Percentiles rank a stretch among this genome's conserved stretches.
Conservation (phyloP, 2,329 filamentous ascomycete species). For the Stagonosporopsis tanaceti region DNA sequence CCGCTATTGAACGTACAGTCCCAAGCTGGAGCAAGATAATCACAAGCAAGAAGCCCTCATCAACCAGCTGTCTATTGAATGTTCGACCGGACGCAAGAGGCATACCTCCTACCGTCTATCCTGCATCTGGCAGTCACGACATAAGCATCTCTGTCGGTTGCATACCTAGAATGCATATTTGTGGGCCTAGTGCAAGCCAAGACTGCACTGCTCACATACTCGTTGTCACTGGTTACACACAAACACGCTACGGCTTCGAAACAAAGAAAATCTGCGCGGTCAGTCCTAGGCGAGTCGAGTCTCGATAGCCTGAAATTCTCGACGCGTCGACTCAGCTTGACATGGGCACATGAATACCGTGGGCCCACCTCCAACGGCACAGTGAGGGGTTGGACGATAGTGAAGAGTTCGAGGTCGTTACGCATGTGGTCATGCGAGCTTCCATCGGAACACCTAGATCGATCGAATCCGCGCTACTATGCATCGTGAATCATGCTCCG, state of each 20-base stretch:
- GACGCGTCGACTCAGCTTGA: constrained; percentile 10
- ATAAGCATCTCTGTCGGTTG: constrained; percentile 3
- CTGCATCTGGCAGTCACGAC: constrained; percentile 2
- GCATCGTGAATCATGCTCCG: neutral
- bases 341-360: constrained; percentile 3
- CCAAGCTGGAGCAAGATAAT: neutral
- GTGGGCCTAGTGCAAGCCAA: constrained; percentile 32
- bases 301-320: constrained; percentile 6
- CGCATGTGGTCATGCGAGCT: neutral
- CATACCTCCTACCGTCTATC: neutral
- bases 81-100: neutral
- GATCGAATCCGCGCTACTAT: neutral
- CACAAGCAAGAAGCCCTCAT: neutral
- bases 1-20: neutral
- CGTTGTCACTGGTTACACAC: constrained; percentile 35
- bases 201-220: constrained; percentile 26
- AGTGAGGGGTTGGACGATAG: constrained; percentile 7
- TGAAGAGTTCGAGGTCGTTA: neutral
- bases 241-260: constrained; percentile 19
- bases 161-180: constrained; percentile 18
- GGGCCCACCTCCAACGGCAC: constrained; percentile 6
- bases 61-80: neutral
- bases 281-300: constrained; percentile 10
- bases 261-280: constrained; percentile 26
- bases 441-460: neutral